Evolutionary conservation across 345 rosid genomes (phyloP).

Genomic region (Rhodamnia argentea): DNA sequence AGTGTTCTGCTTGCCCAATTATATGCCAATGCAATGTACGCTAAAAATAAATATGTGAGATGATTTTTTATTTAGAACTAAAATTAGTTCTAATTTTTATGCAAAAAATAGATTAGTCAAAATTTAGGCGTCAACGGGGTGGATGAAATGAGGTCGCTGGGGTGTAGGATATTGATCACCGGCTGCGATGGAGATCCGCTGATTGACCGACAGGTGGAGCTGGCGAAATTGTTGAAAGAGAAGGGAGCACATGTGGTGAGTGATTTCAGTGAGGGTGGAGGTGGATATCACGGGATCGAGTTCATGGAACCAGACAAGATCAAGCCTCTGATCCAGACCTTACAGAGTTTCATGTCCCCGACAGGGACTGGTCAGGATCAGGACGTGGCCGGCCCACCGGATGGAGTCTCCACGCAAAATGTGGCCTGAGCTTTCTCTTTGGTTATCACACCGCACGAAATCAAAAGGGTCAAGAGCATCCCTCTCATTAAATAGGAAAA

Average conservation of each 20-base stretch:
- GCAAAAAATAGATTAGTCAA: too few species aligned
- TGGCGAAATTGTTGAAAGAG: not conserved
- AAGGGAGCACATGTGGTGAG: not conserved
- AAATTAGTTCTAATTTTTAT: too few species aligned
- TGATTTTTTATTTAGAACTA: too few species aligned
- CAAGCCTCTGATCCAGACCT: slow-evolving; percentile 3
- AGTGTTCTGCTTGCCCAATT: too few species aligned
- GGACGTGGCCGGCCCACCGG: not conserved
- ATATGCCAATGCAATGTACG: too few species aligned
- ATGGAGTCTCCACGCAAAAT: not conserved
- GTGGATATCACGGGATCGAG: not conserved
- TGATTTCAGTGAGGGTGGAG: not conserved
- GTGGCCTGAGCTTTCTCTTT: not conserved
- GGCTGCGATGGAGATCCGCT: slow-evolving; percentile 1
- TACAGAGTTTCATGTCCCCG: not conserved
- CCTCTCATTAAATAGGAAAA: too few species aligned
- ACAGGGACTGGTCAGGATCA: not conserved
- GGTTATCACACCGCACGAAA: not conserved
- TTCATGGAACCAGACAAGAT: not conserved
- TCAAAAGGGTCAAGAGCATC: too few species aligned
- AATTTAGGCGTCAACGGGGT: too few species aligned
- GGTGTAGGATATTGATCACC: slow-evolving; percentile 16
- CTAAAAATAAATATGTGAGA: too few species aligned
- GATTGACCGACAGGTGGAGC: not conserved
- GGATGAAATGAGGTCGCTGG: slow-evolving; percentile 1